phyloP scores from a whole-genome alignment of 2,329 filamentous ascomycete species.

The Curvularia eragrostidis region DNA sequence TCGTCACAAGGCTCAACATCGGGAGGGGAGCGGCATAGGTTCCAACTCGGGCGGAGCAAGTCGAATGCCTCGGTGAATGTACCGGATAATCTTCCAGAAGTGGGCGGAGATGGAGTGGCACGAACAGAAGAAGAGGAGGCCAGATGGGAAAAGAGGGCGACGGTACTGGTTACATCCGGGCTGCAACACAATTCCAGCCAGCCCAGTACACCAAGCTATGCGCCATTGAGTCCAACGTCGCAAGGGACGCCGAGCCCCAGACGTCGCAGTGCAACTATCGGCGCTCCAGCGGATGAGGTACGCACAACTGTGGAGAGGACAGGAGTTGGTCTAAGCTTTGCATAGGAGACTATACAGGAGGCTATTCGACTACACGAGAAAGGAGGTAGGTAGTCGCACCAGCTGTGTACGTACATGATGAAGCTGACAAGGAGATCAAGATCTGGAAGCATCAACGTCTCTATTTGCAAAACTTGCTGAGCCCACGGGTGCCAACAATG shows the following conservation, averaged over 20 bases:
- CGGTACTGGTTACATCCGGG: conserved; percentile 76
- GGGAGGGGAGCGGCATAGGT: conserved; percentile 54
- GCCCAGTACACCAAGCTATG: conserved; percentile 38
- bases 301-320: conserved; percentile 18
- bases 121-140: conserved; percentile 58
- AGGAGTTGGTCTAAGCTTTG: conserved; percentile 24
- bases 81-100: conserved; percentile 79
- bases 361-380: conserved; percentile 93
- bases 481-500: conserved; percentile 84
- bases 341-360: conserved; percentile 76
- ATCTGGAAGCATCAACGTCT: conserved; percentile 78
- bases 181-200: conserved; percentile 46
- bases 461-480: conserved; percentile 87
- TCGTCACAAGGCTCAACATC: conserved; percentile 25
- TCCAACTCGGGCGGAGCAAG: conserved; percentile 67
- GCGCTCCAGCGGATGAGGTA: conserved; percentile 51
- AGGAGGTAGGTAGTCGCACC: conserved; percentile 59
- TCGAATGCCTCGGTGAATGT: conserved; percentile 73
- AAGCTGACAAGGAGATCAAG: conserved; percentile 37
- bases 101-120: conserved; percentile 58
- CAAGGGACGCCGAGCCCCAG: conserved; percentile 20
- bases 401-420: conserved; percentile 1
- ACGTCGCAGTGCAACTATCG: conserved; percentile 47
- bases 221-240: conserved; percentile 27
- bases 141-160: conserved; percentile 92